Base-by-base conservation (phyloP, 2,329 filamentous ascomycete genomes). In the Phialocephala subalpina region DNA sequence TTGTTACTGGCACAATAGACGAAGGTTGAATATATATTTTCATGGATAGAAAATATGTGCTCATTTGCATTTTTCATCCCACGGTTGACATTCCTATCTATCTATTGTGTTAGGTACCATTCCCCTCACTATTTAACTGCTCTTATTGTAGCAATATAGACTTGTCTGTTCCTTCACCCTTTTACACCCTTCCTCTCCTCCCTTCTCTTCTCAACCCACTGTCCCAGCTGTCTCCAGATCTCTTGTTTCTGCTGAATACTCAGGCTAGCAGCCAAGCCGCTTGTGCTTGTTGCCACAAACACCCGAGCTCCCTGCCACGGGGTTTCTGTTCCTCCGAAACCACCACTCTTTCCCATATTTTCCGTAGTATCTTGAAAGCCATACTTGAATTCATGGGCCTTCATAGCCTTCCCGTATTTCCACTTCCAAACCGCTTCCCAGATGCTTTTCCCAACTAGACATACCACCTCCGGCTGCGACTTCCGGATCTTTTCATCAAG, bases 161-260 rank as follows among this genome's bases (percentile, higher is more conserved):
- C n/a, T n/a, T n/a, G 29, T 33, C 29, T 33, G 29, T 33, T 33
- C 29, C 29, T 33, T 65, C 29, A 33, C 9, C 29, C 29, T 33
- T 33, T 33, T 33, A 33, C 14, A 62, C 18, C 47, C 53, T 59
- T 22, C 49, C 67, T 73, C 45, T 73, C 72, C 20, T 40, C 49
- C 70, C 89, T 83, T 75, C 84, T 83, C 73, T 79, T 71, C 69
- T 84, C 80, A 60, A 96, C 93, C 94, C 94, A 98, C 40, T 84
- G 83, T 0, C 96, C 96, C 77, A 99, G 83, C 65, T 93, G 88
- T 71, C 83, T 88, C 94, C 95, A 98, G 59, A 97, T 92, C 58
- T 81, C 86, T 81, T 96, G 86, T 79, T 97, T 98, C 83, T 97
- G 92, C 6, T 84, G 84, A 14, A 86, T 86, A 49, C 83, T 89